Base-by-base conservation (phyloP, 2,329 filamentous ascomycete genomes). In the Talaromyces sp. region DNA sequence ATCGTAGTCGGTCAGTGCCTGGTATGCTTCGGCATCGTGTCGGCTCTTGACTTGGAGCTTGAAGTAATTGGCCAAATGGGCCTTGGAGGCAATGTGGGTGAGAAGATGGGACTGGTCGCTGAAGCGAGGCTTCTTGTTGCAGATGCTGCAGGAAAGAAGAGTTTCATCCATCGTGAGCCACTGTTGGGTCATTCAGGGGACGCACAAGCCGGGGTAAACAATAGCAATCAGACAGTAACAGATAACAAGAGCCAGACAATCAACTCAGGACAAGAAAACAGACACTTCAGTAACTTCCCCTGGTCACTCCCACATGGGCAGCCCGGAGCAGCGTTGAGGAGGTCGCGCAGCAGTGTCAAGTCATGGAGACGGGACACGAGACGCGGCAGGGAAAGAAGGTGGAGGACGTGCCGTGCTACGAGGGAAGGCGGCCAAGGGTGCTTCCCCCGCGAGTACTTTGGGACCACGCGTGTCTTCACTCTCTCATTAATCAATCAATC, bases 51-150 rank as follows among this genome's bases (percentile, higher is more conserved):
- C 85, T 69, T 91, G 88, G 58, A 92, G 83, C 70, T 91, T 92
- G 78, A 93, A 96, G 69, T 91, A 87, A 72, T 91, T 85, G 63
- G 92, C 88, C 36, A 97, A 80, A 73, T 98, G 93, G n/a, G 90
- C 89, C 73, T 97, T 97, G 65, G 93, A 97, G 63, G 90, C 87
- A 64, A 97, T 86, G 72, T 98, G 93, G 13, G 93, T 98, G 71
- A 98, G 85, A 42, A 97, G 81, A 75, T 97, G 93, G 36, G 93
- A 96, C 52, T 92, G 82, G 75, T 98, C 93, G 60, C 92, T 96
- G 77, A 97, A 97, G 32, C 78, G 84, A 44, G 91, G 91, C 63
- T 84, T 84, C 67, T 88, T 91, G 39, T 90, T 88, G 73, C 93
- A 98, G 67, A 96, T 88, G 70, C 83, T 87, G 84, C 93, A 98